Evolutionary conservation across 2,329 filamentous ascomycete genomes (phyloP).

Genomic region (Leptographium procerum): DNA sequence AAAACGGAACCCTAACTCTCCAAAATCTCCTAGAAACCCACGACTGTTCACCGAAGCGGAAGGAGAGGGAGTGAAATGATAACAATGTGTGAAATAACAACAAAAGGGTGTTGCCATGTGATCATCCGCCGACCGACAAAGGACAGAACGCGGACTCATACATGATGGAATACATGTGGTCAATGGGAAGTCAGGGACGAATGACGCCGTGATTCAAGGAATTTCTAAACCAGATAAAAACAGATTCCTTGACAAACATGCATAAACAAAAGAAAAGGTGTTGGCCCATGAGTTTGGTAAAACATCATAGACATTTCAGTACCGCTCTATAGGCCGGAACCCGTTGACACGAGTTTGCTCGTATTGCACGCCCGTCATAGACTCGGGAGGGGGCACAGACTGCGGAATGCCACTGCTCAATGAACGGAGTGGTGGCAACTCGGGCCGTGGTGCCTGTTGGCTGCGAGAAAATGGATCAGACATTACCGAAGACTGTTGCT

Average conservation of each 20-base stretch:
- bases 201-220: neutral
- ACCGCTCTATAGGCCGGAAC: constrained; percentile 23
- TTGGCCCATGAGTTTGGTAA: neutral
- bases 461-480: constrained; percentile 18
- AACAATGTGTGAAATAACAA: neutral
- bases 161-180: neutral
- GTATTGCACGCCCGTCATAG: constrained; percentile 57
- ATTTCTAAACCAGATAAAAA: neutral
- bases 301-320: neutral
- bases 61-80: neutral
- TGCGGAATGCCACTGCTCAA: constrained; percentile 30
- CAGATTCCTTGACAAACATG: neutral
- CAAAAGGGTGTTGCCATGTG: neutral
- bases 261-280: neutral
- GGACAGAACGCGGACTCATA: neutral
- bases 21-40: neutral
- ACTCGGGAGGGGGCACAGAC: constrained; percentile 32
- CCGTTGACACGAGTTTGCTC: constrained; percentile 36
- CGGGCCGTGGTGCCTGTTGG: constrained; percentile 24
- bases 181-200: neutral
- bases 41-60: neutral
- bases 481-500: constrained; percentile 7
- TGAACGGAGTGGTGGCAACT: constrained; percentile 46
- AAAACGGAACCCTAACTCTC: neutral
- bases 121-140: neutral